Base-by-base conservation (phyloP, 1,284 basidiomycete genomes). In the Microbotryum lychnidis-dioicae region DNA sequence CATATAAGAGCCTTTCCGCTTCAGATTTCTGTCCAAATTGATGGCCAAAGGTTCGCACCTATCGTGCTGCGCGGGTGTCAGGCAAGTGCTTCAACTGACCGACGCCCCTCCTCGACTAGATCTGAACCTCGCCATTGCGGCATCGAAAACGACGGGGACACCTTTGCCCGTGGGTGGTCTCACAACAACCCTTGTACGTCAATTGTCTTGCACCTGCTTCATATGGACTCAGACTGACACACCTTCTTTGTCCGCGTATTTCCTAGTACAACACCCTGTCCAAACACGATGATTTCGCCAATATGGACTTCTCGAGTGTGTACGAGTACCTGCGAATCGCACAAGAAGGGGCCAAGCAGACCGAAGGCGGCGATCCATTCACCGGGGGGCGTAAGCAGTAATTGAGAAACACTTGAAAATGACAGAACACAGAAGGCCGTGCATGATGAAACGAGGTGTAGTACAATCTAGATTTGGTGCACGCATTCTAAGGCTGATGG, bases 241-340 rank as follows among this genome's bases (percentile, higher is more conserved):
- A 69, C 74, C 73, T 2, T 42, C 37, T 18, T 42, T 42, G 37
- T 18, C 37, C 37, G 12, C 37, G 37, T 42, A 42, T 42, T 42
- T 12, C 37, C 37, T 42, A 42, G 6, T 76, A 79, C 50, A 81
- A 83, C 61, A 77, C 86, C 12, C 69, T 77, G 67, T 74, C 78
- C 56, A 76, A 80, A 21, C 83, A 83, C 3, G 83, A 70, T 9
- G 72, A 82, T 62, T 78, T 87, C 44, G 81, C 78, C 3, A 78
- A 75, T 60, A 85, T 84, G 71, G 89, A 91, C 70, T 91, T 91
- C 73, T 89, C 87, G 53, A 83, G 83, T 16, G 83, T 91, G 49
- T 91, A 89, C 74, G 77, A 79, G 61, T 84, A 83, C 72, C 75
- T 90, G 46, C 25, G 33, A 55, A 50, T 61, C 16, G 60, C 60